Conservation (phyloP, 2,329 filamentous ascomycete genomes). For the Fusarium sp. region DNA sequence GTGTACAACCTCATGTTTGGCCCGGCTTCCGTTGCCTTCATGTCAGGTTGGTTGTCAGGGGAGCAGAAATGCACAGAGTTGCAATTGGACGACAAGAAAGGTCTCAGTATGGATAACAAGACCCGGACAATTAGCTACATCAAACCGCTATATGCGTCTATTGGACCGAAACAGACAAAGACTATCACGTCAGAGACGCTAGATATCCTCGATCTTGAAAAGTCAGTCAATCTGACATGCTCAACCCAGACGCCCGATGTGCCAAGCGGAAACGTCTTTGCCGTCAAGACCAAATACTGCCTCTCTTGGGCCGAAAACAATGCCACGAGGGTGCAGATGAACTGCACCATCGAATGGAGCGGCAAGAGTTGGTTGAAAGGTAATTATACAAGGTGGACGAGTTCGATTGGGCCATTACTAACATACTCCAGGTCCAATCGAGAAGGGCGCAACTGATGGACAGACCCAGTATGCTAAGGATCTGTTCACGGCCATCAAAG, state of each 20-base stretch:
- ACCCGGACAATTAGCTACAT: slow-evolving; percentile 84
- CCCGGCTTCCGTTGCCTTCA: slow-evolving; percentile 78
- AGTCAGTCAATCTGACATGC: slow-evolving; percentile 81
- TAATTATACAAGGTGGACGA: slow-evolving; percentile 53
- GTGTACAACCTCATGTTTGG: slow-evolving; percentile 92
- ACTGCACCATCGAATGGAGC: slow-evolving; percentile 92
- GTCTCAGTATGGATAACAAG: slow-evolving; percentile 77
- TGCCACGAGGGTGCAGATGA: slow-evolving; percentile 84
- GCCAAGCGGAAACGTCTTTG: slow-evolving; percentile 90
- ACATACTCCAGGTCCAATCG: slow-evolving; percentile 78
- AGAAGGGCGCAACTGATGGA: slow-evolving; percentile 92
- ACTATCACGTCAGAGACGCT: slow-evolving; percentile 87
- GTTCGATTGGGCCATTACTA: slow-evolving; percentile 36
- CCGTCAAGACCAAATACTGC: slow-evolving; percentile 93
- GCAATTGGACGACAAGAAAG: slow-evolving; percentile 84
- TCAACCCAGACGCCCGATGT: slow-evolving; percentile 94
- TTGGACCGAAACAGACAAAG: slow-evolving; percentile 94
- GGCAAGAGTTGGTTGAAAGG: slow-evolving; percentile 99
- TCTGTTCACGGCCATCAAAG: slow-evolving; percentile 76
- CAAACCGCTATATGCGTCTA: slow-evolving; percentile 83
- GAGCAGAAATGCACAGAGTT: slow-evolving; percentile 93
- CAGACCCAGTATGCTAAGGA: slow-evolving; percentile 85
- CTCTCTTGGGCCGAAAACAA: slow-evolving; percentile 92
- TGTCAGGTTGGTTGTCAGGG: slow-evolving; percentile 84
- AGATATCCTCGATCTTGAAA: slow-evolving; percentile 88